Evolutionary conservation across 1,284 basidiomycete genomes (phyloP), one percentile per base, ranked within the genome.

Genomic region (Sporisorium exsertum): DNA sequence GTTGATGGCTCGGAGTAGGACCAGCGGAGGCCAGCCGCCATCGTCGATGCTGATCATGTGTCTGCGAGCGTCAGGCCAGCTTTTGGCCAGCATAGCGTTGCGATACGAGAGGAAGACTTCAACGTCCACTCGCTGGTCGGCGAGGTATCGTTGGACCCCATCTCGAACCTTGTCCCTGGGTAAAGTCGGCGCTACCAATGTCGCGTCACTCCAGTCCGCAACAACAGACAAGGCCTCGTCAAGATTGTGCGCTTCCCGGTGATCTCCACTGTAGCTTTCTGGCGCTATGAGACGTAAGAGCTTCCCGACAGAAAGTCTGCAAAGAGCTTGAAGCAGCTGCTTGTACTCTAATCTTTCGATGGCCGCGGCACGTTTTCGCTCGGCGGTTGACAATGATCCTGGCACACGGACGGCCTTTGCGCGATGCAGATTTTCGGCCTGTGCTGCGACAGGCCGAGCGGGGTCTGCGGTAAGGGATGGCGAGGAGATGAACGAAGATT

Each of bases 11-110:
- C 56, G 63, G 15, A n/a, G 32, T 0, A 75, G 67, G 5, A 75
- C 45, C 16, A 55, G 49, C 4, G 54, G 16, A 5, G 72, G 72
- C 72, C 72, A 75, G 13, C 18, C 46, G 8, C 24, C 29, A 26
- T 75, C 67, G 15, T 53, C 20, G 24, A 66, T 46, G 32, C 20
- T 57, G 52, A 60, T 42, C 72, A 75, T 75, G n/a, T 58, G 35
- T 26, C 59, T 51, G 16, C 72, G 63, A 20, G 32, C 58, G 33
- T 63, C 53, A 2, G 63, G 40, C 72, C 72, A 75, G 58, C 62
- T 63, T 9, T 53, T 33, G 5, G 66, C 50, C 10, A 75, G 56
- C 49, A 66, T 56, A 2, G 72, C 67, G n/a, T 75, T 75, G 18
- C 72, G 72, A 16, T 52, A 32, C 5, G 66, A 27, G 9, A 75